These are phyloP conservation scores for Leccinellum albellum DNA, from an alignment of 768 basidiomycete genomes.

Conservation along the genomic window DNA sequence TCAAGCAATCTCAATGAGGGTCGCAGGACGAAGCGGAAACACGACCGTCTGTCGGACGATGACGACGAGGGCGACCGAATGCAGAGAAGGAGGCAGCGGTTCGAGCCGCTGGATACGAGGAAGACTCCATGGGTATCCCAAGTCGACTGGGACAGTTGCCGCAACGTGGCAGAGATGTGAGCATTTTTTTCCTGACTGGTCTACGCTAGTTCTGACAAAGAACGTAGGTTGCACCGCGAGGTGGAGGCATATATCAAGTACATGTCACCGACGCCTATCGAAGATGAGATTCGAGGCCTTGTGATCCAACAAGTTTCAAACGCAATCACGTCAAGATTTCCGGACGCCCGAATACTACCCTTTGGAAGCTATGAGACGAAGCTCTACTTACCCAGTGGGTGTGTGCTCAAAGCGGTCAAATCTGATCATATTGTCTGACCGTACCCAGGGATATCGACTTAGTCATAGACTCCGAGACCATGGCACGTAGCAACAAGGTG, in stretches of 20 bases:
- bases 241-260: constrained; percentile 81
- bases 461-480: constrained; percentile 75
- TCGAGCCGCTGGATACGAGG: constrained; percentile 47
- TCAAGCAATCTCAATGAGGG: constrained; percentile 18
- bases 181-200: constrained; percentile 26
- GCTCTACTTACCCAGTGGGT: constrained; percentile 91
- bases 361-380: constrained; percentile 95
- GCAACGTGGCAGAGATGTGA: constrained; percentile 81
- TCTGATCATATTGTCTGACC: constrained; percentile 10
- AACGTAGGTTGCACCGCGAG: constrained; percentile 74
- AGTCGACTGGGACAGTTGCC: constrained; percentile 70
- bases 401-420: constrained; percentile 26
- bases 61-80: constrained; percentile 34
- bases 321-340: constrained; percentile 61
- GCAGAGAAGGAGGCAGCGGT: constrained; percentile 48
- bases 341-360: constrained; percentile 76
- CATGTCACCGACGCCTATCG: constrained; percentile 81
- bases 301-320: constrained; percentile 66
- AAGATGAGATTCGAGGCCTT: constrained; percentile 80
- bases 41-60: constrained; percentile 41
- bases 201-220: constrained; percentile 3
- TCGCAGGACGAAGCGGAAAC: constrained; percentile 41
- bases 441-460: constrained; percentile 85
- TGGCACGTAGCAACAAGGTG: constrained; percentile 68
- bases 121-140: constrained; percentile 66